Base-by-base conservation (phyloP, 345 rosid species). In the Brassica juncea region DNA sequence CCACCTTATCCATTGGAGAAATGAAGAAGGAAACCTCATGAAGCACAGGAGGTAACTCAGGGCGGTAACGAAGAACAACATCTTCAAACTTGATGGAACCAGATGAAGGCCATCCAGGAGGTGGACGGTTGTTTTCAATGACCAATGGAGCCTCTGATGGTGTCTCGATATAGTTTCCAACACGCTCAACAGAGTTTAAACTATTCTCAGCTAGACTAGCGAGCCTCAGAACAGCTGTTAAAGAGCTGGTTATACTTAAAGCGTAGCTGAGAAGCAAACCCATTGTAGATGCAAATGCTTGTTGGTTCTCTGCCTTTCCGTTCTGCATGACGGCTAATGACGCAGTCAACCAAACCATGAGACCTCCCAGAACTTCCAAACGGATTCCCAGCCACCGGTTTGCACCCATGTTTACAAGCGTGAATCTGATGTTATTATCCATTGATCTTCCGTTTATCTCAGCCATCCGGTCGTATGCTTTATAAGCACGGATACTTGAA, bases 381-480 rank as follows among this genome's bases (percentile, higher is more conserved):
- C 99, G 97, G 71, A 95, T 93, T 23, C 83, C 97, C n/a, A 95
- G 94, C 99, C 99, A 95, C 66, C 99, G 98, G 75, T 95, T 95
- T 21, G 89, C 94, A 83, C 92, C 83, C 94, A 89, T 95, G 86
- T 88, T 95, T 62, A 93, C 92, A 61, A 91, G 97, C 28, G 97
- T 91, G 76, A 85, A 95, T 76, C 98, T 87, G 71, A 95, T 86
- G 83, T 89, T 95, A 76, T 93, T 93, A 83, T 95, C 99, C 98
- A 95, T 83, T 10, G 98, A 87, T 78, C 88, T 93, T 54, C 98
- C 99, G 71, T 95, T 95, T 12, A 90, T 91, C 60, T 87, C 89
- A 72, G 98, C 94, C 98, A 95, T 95, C 77, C 97, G 86, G 55
- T 93, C 94, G 74, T 93, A 93, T 75, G 99, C 98, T 86, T 95